Percentiles rank a stretch among this genome's conserved stretches.
phyloP scores from a whole-genome alignment of 2,329 filamentous ascomycete genomes.

The Calonectria multiphialidica region DNA sequence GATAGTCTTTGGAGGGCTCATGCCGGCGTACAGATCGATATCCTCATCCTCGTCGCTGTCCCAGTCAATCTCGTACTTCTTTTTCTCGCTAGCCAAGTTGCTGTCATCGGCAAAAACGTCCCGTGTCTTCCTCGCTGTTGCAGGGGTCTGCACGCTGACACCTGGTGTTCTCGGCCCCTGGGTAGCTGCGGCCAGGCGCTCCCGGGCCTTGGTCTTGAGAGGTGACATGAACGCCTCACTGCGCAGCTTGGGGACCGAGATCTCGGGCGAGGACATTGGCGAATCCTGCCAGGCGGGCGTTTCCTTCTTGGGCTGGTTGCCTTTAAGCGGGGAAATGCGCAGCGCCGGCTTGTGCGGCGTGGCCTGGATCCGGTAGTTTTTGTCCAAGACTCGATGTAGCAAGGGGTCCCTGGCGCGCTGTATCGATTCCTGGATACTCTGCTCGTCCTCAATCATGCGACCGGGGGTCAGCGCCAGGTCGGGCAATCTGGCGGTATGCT shows the following conservation, averaged over 20 bases:
- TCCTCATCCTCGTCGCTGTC: constrained; percentile 79
- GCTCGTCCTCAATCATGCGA: constrained; percentile 54
- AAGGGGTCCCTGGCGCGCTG: constrained; percentile 75
- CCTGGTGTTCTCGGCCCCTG: constrained; percentile 79
- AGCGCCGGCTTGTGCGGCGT: constrained; percentile 78
- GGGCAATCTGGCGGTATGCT: constrained; percentile 67
- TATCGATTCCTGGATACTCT: constrained; percentile 49
- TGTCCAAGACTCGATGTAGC: constrained; percentile 92
- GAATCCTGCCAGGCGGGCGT: constrained; percentile 65
- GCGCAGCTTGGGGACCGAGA: constrained; percentile 84
- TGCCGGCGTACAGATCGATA: constrained; percentile 73
- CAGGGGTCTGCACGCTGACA: constrained; percentile 86
- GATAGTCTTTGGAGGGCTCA: constrained; percentile 94
- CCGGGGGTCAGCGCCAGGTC: constrained; percentile 74
- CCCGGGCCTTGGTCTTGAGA: constrained; percentile 59
- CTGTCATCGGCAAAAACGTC: constrained; percentile 59
- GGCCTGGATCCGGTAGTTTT: constrained; percentile 93
- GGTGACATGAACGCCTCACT: constrained; percentile 89
- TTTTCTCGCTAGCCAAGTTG: constrained; percentile 40
- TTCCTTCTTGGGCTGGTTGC: constrained; percentile 50
- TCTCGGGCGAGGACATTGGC: constrained; percentile 80
- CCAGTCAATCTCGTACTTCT: constrained; percentile 74
- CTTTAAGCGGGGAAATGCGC: constrained; percentile 61
- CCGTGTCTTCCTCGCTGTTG: constrained; percentile 59
- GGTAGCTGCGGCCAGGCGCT: constrained; percentile 56